phyloP scores from a whole-genome alignment of 345 rosid species.

The Angophora floribunda region DNA sequence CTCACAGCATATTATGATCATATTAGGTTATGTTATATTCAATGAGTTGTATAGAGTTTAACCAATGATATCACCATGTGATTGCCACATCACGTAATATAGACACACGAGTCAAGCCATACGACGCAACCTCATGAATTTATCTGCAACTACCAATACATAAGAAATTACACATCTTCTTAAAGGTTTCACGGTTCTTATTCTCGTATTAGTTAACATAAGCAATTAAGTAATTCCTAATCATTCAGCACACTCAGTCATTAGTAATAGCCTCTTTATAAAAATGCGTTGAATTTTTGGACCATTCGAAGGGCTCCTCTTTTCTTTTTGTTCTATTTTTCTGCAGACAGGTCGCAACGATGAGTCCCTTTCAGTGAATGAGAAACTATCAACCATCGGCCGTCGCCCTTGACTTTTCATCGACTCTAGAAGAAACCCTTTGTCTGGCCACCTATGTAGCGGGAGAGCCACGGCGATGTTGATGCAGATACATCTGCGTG shows the following conservation, averaged over 20 bases:
- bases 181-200: not conserved
- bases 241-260: not conserved
- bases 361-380: not conserved
- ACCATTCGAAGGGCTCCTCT: not conserved
- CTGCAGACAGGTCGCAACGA: not conserved
- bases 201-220: not conserved
- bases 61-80: not conserved
- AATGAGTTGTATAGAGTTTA: fast-evolving
- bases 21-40: too few species aligned
- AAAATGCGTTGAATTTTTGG: not conserved
- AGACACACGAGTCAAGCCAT: fast-evolving
- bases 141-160: not conserved
- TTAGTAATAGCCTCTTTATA: not conserved
- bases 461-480: not conserved
- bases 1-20: too few species aligned
- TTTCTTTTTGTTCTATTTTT: too few species aligned
- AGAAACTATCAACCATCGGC: not conserved
- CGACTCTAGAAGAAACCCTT: not conserved
- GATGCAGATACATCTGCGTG: not conserved
- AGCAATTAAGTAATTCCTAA: not conserved
- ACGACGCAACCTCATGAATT: not conserved
- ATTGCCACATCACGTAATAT: fast-evolving
- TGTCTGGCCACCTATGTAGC: not conserved
- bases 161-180: not conserved
- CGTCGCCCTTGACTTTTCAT: not conserved